These are phyloP conservation scores for Candida glucosophila DNA, from an alignment of 1,139 yeast genomes.

Conservation along the genomic window DNA sequence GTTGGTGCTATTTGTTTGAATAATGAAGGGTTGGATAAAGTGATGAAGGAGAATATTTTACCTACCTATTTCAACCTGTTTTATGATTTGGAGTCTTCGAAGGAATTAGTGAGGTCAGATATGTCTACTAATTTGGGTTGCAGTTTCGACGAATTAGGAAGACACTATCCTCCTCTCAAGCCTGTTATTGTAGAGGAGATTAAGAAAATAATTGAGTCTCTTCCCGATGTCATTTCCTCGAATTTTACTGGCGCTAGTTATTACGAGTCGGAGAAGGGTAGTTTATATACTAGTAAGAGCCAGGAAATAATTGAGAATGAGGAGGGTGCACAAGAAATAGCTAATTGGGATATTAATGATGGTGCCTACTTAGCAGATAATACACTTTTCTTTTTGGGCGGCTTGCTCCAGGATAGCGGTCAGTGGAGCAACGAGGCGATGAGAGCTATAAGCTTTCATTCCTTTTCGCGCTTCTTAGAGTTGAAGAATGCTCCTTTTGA, in stretches of 20 bases:
- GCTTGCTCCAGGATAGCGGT: conserved; percentile 38
- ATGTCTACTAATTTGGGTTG: conserved; percentile 51
- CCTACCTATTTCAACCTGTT: conserved; percentile 45
- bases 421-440: conserved; percentile 41
- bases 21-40: conserved; percentile 57
- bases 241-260: conserved; percentile 32
- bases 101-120: conserved; percentile 32
- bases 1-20: conserved; percentile 81
- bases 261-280: conserved; percentile 33
- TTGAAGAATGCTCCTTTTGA: conserved; percentile 54
- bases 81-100: conserved; percentile 39
- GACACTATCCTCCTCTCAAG: conserved; percentile 74
- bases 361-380: conserved; percentile 40
- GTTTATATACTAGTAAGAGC: conserved; percentile 29
- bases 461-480: conserved; percentile 36
- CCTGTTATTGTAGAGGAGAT: conserved; percentile 49
- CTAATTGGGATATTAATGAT: conserved; percentile 45
- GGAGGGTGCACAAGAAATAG: conserved; percentile 27
- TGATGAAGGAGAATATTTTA: conserved; percentile 41
- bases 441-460: conserved; percentile 29
- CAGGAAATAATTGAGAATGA: conserved; percentile 33
- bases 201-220: conserved; percentile 36
- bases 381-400: conserved; percentile 36
- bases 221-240: conserved; percentile 14
- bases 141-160: conserved; percentile 70